Conservation (phyloP, 768 basidiomycete species). For the Porphyrellus cyaneotinctus region DNA sequence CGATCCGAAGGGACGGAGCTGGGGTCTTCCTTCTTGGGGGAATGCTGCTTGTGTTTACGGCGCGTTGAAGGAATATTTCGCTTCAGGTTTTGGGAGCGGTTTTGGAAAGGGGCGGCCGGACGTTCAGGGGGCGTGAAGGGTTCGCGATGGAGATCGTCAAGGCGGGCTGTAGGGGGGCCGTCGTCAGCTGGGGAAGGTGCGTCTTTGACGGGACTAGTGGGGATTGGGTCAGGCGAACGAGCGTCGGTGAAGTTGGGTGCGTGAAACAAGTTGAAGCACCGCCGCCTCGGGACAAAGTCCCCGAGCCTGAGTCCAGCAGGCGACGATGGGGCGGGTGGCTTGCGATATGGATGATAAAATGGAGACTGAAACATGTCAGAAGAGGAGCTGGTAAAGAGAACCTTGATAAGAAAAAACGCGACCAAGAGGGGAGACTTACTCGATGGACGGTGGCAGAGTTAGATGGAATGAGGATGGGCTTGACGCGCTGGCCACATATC, state of each 20-base stretch:
- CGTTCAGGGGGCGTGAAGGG: no score
- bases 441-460: neutral
- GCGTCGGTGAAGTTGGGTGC: slow-evolving; percentile 5
- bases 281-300: slow-evolving; percentile 15
- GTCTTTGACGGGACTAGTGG: slow-evolving; percentile 15
- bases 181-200: slow-evolving; percentile 2
- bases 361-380: slow-evolving; percentile 19
- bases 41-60: slow-evolving; percentile 16
- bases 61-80: neutral
- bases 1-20: neutral
- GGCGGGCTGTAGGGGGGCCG: slow-evolving; percentile 5
- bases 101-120: no score
- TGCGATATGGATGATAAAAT: slow-evolving; percentile 13
- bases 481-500: neutral
- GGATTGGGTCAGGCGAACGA: slow-evolving; percentile 16
- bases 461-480: neutral
- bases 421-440: neutral
- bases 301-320: slow-evolving; percentile 29
- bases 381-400: neutral
- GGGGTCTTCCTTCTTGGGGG: slow-evolving; percentile 6
- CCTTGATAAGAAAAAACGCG: neutral
- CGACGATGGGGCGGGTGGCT: slow-evolving; percentile 3
- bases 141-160: neutral
- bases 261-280: slow-evolving; percentile 20
- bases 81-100: neutral